These are phyloP conservation scores for Monilinia fructicola DNA, from an alignment of 2,329 filamentous ascomycete genomes.

Conservation along the genomic window DNA sequence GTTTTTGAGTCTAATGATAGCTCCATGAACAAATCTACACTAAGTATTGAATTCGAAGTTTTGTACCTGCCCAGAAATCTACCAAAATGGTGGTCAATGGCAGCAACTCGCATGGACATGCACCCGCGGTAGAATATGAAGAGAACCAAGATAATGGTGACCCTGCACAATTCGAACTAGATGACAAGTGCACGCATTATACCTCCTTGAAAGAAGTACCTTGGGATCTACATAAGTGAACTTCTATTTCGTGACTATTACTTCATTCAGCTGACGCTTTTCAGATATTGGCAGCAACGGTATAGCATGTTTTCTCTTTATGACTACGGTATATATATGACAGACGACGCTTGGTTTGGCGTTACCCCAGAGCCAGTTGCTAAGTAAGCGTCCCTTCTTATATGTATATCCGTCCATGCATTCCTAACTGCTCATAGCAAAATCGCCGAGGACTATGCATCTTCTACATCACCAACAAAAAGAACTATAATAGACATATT, in stretches of 20 bases:
- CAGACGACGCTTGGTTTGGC: constrained; percentile 93
- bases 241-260: constrained; percentile 7
- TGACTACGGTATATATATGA: constrained; percentile 85
- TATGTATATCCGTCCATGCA: not conserved
- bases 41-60: not conserved
- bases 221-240: constrained; percentile 79
- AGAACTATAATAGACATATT: constrained; percentile 76
- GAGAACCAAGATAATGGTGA: constrained; percentile 4
- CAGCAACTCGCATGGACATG: not conserved
- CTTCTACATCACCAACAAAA: constrained; percentile 39
- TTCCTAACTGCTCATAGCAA: constrained; percentile 49
- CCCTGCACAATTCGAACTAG: constrained; percentile 45
- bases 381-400: constrained; percentile 52
- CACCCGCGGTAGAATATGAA: not conserved
- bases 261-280: constrained; percentile 3
- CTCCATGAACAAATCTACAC: not conserved
- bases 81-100: constrained; percentile 10
- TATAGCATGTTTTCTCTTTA: constrained; percentile 86
- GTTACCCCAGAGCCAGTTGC: constrained; percentile 93
- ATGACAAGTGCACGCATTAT: constrained; percentile 74
- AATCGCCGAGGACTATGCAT: constrained; percentile 71
- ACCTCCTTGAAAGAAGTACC: constrained; percentile 68
- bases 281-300: constrained; percentile 86
- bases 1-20: not conserved
- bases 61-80: not conserved